Conservation (phyloP, 2,329 filamentous ascomycete genomes). For the Penicillium capsulatum region DNA sequence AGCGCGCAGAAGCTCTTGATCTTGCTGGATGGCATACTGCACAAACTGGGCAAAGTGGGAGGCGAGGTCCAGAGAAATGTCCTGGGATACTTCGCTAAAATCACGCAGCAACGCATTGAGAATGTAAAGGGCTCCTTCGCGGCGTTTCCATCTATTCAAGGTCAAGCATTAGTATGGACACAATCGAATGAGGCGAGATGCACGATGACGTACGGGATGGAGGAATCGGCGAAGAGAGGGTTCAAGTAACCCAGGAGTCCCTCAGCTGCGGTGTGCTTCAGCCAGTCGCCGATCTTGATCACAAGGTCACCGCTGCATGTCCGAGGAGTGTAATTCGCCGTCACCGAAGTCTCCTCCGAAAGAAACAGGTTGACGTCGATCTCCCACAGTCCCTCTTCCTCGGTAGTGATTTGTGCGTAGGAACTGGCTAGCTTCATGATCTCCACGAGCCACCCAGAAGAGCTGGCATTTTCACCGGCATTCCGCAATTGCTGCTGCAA, state of each 20-base stretch:
- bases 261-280: constrained; percentile 69
- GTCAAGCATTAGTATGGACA: constrained; percentile 4
- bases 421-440: constrained; percentile 79
- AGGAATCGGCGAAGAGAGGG: constrained; percentile 58
- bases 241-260: constrained; percentile 74
- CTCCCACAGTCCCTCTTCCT: constrained; percentile 94
- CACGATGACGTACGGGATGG: constrained; percentile 32
- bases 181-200: not conserved
- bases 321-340: constrained; percentile 90
- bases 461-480: constrained; percentile 55
- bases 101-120: constrained; percentile 81
- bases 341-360: constrained; percentile 90
- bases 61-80: constrained; percentile 64
- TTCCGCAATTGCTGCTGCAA: constrained; percentile 72
- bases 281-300: constrained; percentile 90
- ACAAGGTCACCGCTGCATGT: constrained; percentile 88
- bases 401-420: constrained; percentile 84
- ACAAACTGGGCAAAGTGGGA: constrained; percentile 76
- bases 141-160: constrained; percentile 55
- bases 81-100: constrained; percentile 71
- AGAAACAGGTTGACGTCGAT: constrained; percentile 94
- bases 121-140: constrained; percentile 79
- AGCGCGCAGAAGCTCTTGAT: constrained; percentile 74
- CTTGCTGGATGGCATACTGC: constrained; percentile 65
- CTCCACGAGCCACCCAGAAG: constrained; percentile 77